Conservation (phyloP, 148 eudicot genomes). For the Persicaria maculosa region DNA sequence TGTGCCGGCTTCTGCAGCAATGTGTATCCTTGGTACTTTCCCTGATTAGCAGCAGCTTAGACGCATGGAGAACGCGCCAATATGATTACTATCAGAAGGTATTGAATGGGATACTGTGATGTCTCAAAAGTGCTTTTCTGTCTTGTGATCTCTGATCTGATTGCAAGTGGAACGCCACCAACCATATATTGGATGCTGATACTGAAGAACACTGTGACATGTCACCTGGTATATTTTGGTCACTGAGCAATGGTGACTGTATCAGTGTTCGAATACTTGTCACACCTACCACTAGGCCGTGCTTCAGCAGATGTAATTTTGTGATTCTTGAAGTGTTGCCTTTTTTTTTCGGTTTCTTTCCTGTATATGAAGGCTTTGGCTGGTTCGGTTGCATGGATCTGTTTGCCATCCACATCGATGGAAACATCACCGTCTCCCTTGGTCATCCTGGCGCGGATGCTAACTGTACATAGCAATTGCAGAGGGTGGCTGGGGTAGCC, state of each 20-base stretch:
- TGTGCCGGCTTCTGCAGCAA: conserved; percentile 55
- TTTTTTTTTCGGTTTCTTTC: neutral
- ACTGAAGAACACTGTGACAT: neutral
- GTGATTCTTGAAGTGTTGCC: neutral
- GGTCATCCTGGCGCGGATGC: conserved; percentile 1
- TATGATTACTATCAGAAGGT: conserved; percentile 96
- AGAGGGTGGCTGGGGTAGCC: conserved; percentile 9
- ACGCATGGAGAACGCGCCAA: conserved; percentile 97
- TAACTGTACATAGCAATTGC: conserved; percentile 10
- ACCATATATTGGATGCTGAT: neutral
- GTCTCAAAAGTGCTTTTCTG: neutral
- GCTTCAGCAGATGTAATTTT: neutral
- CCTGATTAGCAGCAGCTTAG: conserved; percentile 94
- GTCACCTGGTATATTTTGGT: neutral
- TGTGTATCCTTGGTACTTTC: conserved; percentile 98
- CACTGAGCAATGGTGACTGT: too few relatives aligned
- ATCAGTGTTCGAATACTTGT: too few relatives aligned
- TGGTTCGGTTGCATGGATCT: neutral
- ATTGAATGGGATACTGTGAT: conserved; percentile 85
- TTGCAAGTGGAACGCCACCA: conserved; percentile 6
- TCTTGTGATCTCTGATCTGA: neutral
- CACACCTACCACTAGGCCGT: neutral
- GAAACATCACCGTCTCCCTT: neutral
- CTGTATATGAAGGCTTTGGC: neutral
- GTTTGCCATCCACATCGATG: neutral